phyloP scores from a whole-genome alignment of 179 eudicot genomes.

The Silene vulgaris region DNA sequence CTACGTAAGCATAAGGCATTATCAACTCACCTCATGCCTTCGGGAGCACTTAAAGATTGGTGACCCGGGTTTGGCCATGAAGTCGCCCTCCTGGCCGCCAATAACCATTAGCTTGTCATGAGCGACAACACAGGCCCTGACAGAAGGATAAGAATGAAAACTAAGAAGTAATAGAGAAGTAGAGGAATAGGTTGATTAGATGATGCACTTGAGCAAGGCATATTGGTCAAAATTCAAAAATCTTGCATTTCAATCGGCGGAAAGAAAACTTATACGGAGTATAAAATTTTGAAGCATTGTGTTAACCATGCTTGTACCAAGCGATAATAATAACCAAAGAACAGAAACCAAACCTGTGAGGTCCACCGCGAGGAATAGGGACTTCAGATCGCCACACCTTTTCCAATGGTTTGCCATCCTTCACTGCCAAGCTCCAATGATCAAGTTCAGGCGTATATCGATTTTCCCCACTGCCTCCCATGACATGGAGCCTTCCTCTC shows the following conservation, averaged over 20 bases:
- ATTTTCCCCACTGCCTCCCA: conserved; percentile 96
- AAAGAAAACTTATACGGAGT: not conserved
- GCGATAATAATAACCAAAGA: conserved; percentile 4
- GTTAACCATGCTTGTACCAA: not conserved
- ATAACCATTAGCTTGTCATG: conserved; percentile 70
- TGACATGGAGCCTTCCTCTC: conserved; percentile 97
- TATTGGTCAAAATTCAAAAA: not conserved
- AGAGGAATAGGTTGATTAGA: not conserved
- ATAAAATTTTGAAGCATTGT: not conserved
- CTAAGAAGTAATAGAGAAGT: not conserved
- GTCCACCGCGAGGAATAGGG: conserved; percentile 99
- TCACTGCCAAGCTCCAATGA: conserved; percentile 96
- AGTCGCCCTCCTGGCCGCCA: conserved; percentile 99
- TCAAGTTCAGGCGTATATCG: conserved; percentile 75
- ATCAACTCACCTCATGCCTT: conserved; percentile 63
- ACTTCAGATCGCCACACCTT: conserved; percentile 83
- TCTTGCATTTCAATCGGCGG: not conserved
- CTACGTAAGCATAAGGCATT: not conserved
- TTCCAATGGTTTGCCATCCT: conserved; percentile 81
- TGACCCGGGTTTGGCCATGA: conserved; percentile 98
- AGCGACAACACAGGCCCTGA: conserved; percentile 80
- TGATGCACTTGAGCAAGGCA: not conserved
- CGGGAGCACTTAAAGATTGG: conserved; percentile 98
- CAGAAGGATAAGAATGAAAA: conserved; percentile 1
- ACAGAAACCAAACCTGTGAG: conserved; percentile 60